Evolutionary conservation across 768 basidiomycete species (phyloP), one percentile per base, ranked within the genome.

Genomic region (Udeniomyces megalosporus): DNA sequence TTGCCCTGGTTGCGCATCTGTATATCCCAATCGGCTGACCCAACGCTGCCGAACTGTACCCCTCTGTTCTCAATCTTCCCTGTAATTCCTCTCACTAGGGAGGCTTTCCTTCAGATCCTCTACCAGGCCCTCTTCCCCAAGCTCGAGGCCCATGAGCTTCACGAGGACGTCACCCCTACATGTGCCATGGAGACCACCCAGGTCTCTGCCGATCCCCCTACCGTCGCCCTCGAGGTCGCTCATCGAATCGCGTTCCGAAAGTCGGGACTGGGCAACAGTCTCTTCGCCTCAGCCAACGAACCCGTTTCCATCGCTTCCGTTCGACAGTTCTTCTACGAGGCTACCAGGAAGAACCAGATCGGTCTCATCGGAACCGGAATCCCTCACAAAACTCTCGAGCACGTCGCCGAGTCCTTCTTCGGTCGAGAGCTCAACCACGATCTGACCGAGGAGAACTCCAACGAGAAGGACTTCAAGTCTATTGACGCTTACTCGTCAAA

Each of bases 341-440:
- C 93, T 91, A 42, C 38, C 38, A 75, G 82, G 84, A 69, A 32
- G 20, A 17, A 29, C 6, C 44, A 54, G 76, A 77, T 91, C 58
- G 86, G 88, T 35, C 81, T 96, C 66, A 74, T 96, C 63, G 92
- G 89, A 49, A 85, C 86, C 2, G 89, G 91, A 57, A 86, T 96
- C 66, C 28, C 34, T 44, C 28, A 31, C 46, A 66, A 78, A 56
- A 77, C 80, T 65, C 82, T 93, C 67, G 82, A 91, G 47, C 20
- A 29, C 14, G 10, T 29, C 35, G 56, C 56, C 54, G 53, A 53
- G 44, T 42, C 52, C 52, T 46, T 35, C 44, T 55, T 61, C 22
- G 61, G 56, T 42, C 47, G 55, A 32, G 56, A 49, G 48, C 61
- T 63, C 38, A 53, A 63, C n/a, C 47, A 42, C 42, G 44, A 49